These are phyloP conservation scores for Cucumis hystrix DNA, from an alignment of 306 rosid genomes.

Conservation along the genomic window DNA sequence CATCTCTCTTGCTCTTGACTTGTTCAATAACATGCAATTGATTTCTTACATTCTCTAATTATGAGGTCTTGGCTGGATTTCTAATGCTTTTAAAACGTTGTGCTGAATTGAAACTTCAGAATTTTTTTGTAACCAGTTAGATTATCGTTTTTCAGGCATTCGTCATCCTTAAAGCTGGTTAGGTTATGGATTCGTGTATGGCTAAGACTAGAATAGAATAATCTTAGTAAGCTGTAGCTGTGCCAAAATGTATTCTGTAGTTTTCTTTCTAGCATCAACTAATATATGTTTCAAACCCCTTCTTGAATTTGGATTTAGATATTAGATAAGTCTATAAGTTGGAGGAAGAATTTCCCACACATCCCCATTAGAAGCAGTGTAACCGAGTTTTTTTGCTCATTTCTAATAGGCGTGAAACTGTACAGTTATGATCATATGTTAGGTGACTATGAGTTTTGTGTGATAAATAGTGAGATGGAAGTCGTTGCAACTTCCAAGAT, in stretches of 20 bases:
- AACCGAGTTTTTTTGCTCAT: not conserved
- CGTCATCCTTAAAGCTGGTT: not conserved
- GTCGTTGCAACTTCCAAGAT: not conserved
- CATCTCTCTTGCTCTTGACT: not conserved
- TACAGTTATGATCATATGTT: not conserved
- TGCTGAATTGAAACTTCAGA: not conserved
- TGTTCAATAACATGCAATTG: not conserved
- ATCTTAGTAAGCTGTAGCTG: not conserved
- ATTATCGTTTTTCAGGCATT: not conserved
- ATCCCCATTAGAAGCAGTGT: not conserved
- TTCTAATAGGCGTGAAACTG: not conserved
- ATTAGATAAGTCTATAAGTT: not conserved
- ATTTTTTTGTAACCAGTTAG: not conserved
- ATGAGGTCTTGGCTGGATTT: not conserved
- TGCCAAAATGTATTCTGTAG: not conserved
- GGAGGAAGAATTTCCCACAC: not conserved
- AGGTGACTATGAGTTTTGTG: not conserved
- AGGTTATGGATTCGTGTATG: not conserved
- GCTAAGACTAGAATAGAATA: not conserved
- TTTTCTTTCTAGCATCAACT: not conserved
- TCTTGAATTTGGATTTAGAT: not conserved
- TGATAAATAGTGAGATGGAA: not conserved
- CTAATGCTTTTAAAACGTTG: no score
- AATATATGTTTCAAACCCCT: not conserved
- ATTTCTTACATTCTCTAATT: not conserved